Evolutionary conservation across 2,329 filamentous ascomycete genomes (phyloP).

Genomic region (Ilyonectria mors-panacis): DNA sequence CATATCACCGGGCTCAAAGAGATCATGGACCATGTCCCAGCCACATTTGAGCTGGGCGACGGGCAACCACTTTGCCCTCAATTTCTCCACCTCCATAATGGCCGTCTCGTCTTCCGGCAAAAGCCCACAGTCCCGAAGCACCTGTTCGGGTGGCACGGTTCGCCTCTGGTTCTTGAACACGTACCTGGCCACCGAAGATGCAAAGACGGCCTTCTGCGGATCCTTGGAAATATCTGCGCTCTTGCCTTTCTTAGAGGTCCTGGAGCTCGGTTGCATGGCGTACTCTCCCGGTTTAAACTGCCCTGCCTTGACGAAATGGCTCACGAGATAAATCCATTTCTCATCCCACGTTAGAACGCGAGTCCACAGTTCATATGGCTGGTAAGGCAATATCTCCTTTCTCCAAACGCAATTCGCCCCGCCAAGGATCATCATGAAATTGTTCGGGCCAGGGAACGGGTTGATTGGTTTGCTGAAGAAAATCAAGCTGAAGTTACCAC

Average conservation of each 20-base stretch:
- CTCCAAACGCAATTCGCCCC: constrained; percentile 29
- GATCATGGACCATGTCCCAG: constrained; percentile 20
- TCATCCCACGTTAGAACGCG: constrained; percentile 34
- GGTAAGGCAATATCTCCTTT: constrained; percentile 35
- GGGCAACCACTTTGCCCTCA: not conserved
- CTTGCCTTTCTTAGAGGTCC: not conserved
- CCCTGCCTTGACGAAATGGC: constrained; percentile 31
- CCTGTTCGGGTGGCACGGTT: constrained; percentile 17
- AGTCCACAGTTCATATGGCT: constrained; percentile 35
- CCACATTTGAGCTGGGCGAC: constrained; percentile 14
- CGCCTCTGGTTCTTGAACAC: constrained; percentile 23
- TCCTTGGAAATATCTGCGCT: not conserved
- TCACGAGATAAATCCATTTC: constrained; percentile 38
- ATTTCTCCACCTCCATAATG: constrained; percentile 9
- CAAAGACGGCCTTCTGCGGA: constrained; percentile 9
- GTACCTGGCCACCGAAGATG: constrained; percentile 19
- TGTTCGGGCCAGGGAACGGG: constrained; percentile 15
- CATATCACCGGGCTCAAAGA: constrained; percentile 8
- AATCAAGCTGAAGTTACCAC: constrained; percentile 26
- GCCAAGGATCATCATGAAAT: constrained; percentile 24
- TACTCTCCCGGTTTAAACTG: constrained; percentile 26
- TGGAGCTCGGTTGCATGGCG: constrained; percentile 14
- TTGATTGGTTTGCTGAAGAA: constrained; percentile 27
- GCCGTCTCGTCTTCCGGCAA: constrained; percentile 12
- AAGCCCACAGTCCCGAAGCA: constrained; percentile 2